Evolutionary conservation across 805 yeast genomes (phyloP), one percentile per base, ranked within the genome.

Genomic region (Candida fluviatilis): DNA sequence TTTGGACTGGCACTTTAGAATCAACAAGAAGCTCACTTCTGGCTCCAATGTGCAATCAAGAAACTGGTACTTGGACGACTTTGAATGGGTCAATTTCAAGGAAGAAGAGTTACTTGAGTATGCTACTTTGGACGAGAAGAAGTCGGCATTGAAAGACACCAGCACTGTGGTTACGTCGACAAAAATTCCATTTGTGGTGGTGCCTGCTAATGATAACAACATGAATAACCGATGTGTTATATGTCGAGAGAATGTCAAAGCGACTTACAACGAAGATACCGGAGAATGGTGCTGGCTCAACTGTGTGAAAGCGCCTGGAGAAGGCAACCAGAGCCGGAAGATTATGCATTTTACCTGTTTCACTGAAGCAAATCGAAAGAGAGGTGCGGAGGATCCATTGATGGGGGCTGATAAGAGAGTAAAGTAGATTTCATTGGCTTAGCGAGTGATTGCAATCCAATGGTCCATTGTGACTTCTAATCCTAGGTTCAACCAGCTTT

Each of bases 1-100:
- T 61, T 65, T 88, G 47, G 99, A 91, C 60, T 91, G 97, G 97
- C 98, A 91, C 66, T 89, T 88, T 67, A 76, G 98, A 50, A 84
- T 87, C 31, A 91, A 88, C 59, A 87, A 86, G 56, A 81, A 84
- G 51, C 67, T 85, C 34, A 48, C 63, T 17, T 49, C 55, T 31
- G 40, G 50, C 12, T 51, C 59, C 17, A 54, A 57, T 18, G 80
- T 82, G 31, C 90, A 85, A 55, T 81, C 86, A 30, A 68, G 97
- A 50, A 75, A 80, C 49, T 90, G 95, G 95, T 90, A 80, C 57
- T 62, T 89, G 42, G 80, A 78, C 44, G 84, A 78, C 45, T 67
- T 71, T 17, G 80, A 79, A 31, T 89, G 95, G 91, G 73, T 76
- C 18, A 70, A 72, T 17, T 87, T 84, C 64, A 78, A 76, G 42